These are phyloP conservation scores for Kuraishia piskuri DNA, from an alignment of 805 yeast species.

Conservation along the genomic window DNA sequence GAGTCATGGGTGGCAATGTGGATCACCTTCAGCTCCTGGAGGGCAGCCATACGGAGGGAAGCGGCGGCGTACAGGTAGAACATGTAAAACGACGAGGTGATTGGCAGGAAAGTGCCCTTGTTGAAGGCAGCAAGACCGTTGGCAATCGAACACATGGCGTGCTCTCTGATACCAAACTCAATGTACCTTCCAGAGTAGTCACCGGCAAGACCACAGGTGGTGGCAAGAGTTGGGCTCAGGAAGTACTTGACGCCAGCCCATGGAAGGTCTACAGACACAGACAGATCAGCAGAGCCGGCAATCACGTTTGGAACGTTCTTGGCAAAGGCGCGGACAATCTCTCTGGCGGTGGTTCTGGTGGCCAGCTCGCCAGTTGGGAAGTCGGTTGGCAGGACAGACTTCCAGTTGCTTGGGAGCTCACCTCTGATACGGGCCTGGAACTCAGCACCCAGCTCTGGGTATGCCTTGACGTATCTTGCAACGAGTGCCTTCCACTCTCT, in stretches of 20 bases:
- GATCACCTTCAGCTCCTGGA: conserved; percentile 34
- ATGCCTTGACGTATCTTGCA: conserved; percentile 11
- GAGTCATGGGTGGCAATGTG: conserved; percentile 52
- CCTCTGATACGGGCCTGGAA: conserved; percentile 18
- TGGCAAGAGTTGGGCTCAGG: conserved; percentile 17
- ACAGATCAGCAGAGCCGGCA: conserved; percentile 29
- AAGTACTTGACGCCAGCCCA: conserved; percentile 23
- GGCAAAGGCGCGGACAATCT: conserved; percentile 19
- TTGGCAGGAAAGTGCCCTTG: conserved; percentile 24
- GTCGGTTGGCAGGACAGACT: conserved; percentile 12
- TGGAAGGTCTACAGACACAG: conserved; percentile 22
- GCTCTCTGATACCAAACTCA: conserved; percentile 26
- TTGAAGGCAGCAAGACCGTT: conserved; percentile 24
- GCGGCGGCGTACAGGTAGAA: conserved; percentile 40
- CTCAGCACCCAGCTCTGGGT: conserved; percentile 21
- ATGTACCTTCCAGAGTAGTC: conserved; percentile 22
- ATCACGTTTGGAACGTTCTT: conserved; percentile 18
- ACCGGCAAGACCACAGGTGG: conserved; percentile 21
- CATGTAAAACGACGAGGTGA: conserved; percentile 24
- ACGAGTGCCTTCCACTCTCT: conserved; percentile 19
- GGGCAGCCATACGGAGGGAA: conserved; percentile 40
- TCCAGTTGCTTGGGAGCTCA: conserved; percentile 20
- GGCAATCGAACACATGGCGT: conserved; percentile 24
- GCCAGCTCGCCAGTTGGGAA: conserved; percentile 14
- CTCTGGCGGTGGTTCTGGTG: conserved; percentile 20